Base-by-base conservation (phyloP, 371 early-diverging fungal species). In the Mucor saturninus region DNA sequence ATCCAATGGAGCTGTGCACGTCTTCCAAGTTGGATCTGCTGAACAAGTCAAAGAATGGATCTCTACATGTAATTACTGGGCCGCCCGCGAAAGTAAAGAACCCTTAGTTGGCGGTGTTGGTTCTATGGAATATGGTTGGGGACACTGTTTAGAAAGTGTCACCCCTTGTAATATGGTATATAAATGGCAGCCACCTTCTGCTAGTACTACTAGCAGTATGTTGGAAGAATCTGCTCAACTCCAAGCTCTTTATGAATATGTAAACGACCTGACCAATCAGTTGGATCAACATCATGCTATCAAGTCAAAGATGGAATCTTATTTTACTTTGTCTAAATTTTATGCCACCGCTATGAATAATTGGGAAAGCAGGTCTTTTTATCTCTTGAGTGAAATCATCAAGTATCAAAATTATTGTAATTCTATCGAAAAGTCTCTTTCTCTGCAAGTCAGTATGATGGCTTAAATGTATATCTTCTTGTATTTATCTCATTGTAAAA, bases 81-180 rank as follows among this genome's bases (percentile, higher is more conserved):
- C 95, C 5, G 94, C 95, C 26, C 75, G 94, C 43, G 87, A 87
- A 57, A 90, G 89, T 59, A 93, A 90, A 68, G 94, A 91, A 60
- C 97, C 97, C 4, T 70, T 95, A 66, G 74, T 85, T 9, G 95
- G 94, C 37, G 91, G 91, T 43, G 87, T 92, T 8, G 83, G 89
- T 59, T 94, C 90, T 64, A 86, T 90, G 76, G 95, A 95, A 70
- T 95, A 92, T 64, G 97, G 97, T 3, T 96, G 96, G 96, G 86
- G 89, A 32, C 75, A 81, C 40, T 81, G 87, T 26, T 75, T 84
- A 26, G 52, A 58, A 21, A 32, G 32, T 8, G 48, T 28, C 14
- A 13, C 30, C 13, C 10, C 53, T 4, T 14, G 37, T 48, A 58
- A 26, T 31, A 29, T 45, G 2, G 56, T 69, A 2, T 57, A 66